Percentiles rank a stretch among this genome's conserved stretches.
Evolutionary conservation across 2,329 filamentous ascomycete species (phyloP).

Genomic region (Pseudonectria foliicola): DNA sequence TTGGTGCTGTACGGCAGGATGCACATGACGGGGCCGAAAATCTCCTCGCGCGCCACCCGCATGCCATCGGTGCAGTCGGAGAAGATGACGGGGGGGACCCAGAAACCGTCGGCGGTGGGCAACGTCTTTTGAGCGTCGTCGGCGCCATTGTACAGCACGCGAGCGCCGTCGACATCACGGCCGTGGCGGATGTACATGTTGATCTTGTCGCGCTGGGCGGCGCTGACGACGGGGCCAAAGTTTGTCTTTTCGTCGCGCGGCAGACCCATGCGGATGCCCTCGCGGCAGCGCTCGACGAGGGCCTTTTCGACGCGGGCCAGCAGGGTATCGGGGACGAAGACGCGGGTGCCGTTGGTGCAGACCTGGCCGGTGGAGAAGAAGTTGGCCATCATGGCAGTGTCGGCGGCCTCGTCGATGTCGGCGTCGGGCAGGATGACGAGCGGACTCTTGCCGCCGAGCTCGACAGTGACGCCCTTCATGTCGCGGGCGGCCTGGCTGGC

Average conservation of each 20-base stretch:
- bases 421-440: constrained; percentile 75
- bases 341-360: constrained; percentile 85
- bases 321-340: constrained; percentile 66
- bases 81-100: constrained; percentile 79
- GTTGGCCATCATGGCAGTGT: constrained; percentile 89
- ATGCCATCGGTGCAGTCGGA: constrained; percentile 78
- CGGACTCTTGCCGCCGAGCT: constrained; percentile 82
- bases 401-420: constrained; percentile 70
- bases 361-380: constrained; percentile 89
- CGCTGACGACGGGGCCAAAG: constrained; percentile 75
- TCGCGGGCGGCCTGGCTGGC: constrained; percentile 65
- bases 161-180: constrained; percentile 65
- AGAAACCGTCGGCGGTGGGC: constrained; percentile 59
- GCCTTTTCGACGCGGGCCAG: constrained; percentile 61
- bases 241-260: constrained; percentile 68
- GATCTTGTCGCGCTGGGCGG: constrained; percentile 70
- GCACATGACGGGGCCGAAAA: constrained; percentile 82
- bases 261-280: constrained; percentile 71
- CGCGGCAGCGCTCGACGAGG: constrained; percentile 43
- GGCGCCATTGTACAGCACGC: constrained; percentile 63
- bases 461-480: constrained; percentile 91
- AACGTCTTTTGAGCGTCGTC: constrained; percentile 46
- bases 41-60: constrained; percentile 74
- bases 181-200: constrained; percentile 69
- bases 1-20: constrained; percentile 63